These are phyloP conservation scores for Tieghemostelium lacteum DNA, from an alignment of 78 protist genomes.

Conservation along the genomic window DNA sequence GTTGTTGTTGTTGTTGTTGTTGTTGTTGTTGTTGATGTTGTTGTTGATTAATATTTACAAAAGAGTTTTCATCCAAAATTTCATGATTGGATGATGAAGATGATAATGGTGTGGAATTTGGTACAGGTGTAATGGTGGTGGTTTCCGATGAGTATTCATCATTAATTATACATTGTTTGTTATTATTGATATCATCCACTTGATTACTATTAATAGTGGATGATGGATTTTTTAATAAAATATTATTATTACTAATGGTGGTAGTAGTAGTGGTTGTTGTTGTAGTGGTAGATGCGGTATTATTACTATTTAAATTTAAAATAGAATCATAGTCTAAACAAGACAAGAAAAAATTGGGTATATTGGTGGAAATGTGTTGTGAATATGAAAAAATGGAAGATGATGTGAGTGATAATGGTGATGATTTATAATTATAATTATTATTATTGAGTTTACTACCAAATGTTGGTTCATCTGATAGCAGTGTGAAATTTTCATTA, in stretches of 20 bases:
- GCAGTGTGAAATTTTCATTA: neutral
- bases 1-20: neutral
- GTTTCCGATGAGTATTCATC: neutral
- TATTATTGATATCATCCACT: neutral
- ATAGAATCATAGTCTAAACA: neutral
- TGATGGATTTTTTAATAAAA: neutral
- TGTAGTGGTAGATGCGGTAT: neutral
- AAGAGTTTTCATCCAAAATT: neutral
- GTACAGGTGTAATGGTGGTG: constrained; percentile 1
- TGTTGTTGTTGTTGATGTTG: neutral
- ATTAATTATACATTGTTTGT: neutral
- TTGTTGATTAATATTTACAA: neutral
- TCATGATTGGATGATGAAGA: neutral
- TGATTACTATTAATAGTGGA: neutral
- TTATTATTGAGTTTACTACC: too few species aligned
- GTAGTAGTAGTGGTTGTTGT: constrained; percentile 1
- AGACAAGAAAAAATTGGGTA: neutral
- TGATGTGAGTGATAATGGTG: neutral
- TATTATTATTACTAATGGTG: neutral
- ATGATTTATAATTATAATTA: neutral
- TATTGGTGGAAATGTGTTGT: neutral
- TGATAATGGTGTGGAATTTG: neutral
- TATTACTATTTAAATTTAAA: neutral
- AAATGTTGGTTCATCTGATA: neutral
- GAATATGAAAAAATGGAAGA: neutral